Base-by-base conservation (phyloP, 1,284 basidiomycete species). In the Apiotrichum akiyoshidainum region DNA sequence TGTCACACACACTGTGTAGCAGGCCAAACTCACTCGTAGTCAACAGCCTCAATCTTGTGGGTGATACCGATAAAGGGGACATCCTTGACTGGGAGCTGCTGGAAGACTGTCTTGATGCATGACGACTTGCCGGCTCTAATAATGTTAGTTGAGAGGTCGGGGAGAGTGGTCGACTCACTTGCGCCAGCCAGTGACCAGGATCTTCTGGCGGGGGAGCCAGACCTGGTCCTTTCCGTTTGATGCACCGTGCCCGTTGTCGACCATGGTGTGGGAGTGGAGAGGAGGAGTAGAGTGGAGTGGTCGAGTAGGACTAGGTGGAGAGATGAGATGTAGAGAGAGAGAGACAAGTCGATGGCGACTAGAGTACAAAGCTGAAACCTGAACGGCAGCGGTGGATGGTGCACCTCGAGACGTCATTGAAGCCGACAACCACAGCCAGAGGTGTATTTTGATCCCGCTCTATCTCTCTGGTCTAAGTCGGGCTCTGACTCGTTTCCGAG, bases 1-100 rank as follows among this genome's bases (percentile, higher is more conserved):
- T 11, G 34, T 10, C 41, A 9, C 8, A 31, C 41, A 9, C 8
- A 31, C 17, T 3, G 10, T 21, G 12, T 10, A 16, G 8, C 45
- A n/a, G 8, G 11, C 16, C 16, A 13, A 13, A 59, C 89, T 74
- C 73, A 95, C 93, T 95, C 87, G 75, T 90, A 88, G 45, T 82
- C 78, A 70, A 89, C 85, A 66, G 87, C 89, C 52, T 83, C 83
- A 44, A 91, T 82, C 56, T 86, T 85, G 76, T 87, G 87, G 0
- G 91, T 93, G 8, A 89, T 85, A 65, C 96, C 92, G 64, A 97
- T 85, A 77, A 89, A 97, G 68, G 97, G 90, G 0, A 92, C 89
- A 69, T 97, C 88, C 72, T 91, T 92, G 0, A 91, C 84, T 0
- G 86, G 82, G 52, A 92, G 80, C 62, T 87, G 83, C 66, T 94